Conservation (phyloP, 1,284 basidiomycete genomes). For the Cryptococcus sp. region DNA sequence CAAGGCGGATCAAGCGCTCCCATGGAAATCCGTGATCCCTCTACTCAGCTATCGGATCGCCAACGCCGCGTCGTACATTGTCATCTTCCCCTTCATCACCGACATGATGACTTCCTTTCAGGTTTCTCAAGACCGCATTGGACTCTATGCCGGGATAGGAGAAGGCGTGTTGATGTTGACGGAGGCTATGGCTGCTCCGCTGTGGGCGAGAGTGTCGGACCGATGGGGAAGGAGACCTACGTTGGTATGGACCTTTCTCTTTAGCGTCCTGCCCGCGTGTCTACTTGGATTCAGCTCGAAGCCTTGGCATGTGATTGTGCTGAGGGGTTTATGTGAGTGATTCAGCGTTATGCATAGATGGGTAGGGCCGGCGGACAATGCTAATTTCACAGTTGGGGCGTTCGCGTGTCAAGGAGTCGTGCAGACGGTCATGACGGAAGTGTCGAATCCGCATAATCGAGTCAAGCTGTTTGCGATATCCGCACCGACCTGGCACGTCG, state of each 20-base stretch:
- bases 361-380: too few species aligned
- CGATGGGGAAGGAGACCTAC: conserved; percentile 17
- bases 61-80: conserved; percentile 19
- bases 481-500: conserved; percentile 18
- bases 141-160: conserved; percentile 23
- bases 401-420: too few species aligned
- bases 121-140: conserved; percentile 18
- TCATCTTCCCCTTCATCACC: conserved; percentile 29
- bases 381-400: too few species aligned
- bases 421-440: conserved; percentile 8
- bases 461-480: conserved; percentile 23
- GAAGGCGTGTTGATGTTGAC: conserved; percentile 26
- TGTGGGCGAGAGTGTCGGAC: conserved; percentile 24
- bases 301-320: conserved; percentile 23
- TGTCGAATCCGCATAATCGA: conserved; percentile 22
- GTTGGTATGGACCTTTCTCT: conserved; percentile 16
- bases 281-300: conserved; percentile 19
- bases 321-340: conserved; percentile 21
- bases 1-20: too few species aligned
- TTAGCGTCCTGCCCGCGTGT: conserved; percentile 1
- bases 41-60: conserved; percentile 17
- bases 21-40: conserved; percentile 20
- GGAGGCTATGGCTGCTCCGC: conserved; percentile 19
- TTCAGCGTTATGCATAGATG: background rate
- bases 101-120: conserved; percentile 27